A percentile compares a stretch with the other conserved stretches of the same genome.
Evolutionary conservation across 164 flowering plant genomes (phyloP).

Genomic region (Piper betle): DNA sequence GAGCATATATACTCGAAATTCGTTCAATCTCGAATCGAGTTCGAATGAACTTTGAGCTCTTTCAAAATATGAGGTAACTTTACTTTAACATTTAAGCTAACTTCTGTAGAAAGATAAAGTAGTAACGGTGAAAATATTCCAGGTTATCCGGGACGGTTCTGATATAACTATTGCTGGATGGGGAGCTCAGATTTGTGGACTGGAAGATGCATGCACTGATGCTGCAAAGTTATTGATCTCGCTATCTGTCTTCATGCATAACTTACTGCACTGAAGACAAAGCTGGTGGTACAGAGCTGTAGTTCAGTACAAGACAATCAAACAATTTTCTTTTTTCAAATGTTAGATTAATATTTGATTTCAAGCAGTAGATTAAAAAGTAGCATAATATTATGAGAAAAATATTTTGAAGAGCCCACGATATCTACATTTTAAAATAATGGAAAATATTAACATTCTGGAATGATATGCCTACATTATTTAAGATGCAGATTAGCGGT

Average conservation of each 20-base stretch:
- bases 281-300: background rate
- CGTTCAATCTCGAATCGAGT: no score
- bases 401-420: background rate
- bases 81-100: background rate
- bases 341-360: no score
- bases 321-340: no score
- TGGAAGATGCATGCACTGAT: constrained; percentile 83
- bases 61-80: constrained; percentile 81
- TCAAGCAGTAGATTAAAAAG: background rate
- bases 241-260: background rate
- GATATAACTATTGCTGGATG: constrained; percentile 96
- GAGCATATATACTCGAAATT: no score
- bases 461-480: background rate
- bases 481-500: background rate
- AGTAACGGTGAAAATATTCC: background rate
- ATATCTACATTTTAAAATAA: background rate
- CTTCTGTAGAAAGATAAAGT: no score
- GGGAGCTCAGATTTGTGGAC: constrained; percentile 88
- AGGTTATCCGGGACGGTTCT: constrained; percentile 76
- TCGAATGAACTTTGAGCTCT: no score
- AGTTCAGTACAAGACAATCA: no score
- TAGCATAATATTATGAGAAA: no score
- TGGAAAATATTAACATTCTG: no score
- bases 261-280: background rate
- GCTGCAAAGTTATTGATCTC: constrained; percentile 59